A percentile compares a stretch with the other conserved stretches of the same genome.
phyloP scores from a whole-genome alignment of 73 alveolate genomes.

The Effrenium voratum region DNA sequence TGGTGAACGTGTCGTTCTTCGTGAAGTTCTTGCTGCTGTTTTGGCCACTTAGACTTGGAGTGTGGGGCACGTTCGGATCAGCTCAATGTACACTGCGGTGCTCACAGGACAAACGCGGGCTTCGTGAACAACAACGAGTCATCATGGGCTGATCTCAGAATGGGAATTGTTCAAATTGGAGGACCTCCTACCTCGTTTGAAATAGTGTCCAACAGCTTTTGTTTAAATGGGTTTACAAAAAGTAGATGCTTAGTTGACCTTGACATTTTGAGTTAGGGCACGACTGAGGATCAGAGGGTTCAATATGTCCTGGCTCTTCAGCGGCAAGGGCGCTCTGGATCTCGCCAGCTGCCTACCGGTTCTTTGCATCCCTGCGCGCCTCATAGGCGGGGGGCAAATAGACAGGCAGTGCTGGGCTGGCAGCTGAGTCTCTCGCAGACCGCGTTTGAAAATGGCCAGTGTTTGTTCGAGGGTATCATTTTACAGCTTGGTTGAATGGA shows the following conservation, averaged over 20 bases:
- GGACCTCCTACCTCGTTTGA: not conserved
- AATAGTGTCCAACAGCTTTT: no score
- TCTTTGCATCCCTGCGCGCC: constrained; percentile 82
- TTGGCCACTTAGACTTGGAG: constrained; percentile 38
- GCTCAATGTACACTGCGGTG: no score
- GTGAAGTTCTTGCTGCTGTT: constrained; percentile 73
- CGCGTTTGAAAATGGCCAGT: not conserved
- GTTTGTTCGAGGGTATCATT: no score
- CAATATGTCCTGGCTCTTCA: constrained; percentile 88
- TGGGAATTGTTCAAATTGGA: no score
- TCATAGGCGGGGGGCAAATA: constrained; percentile 47
- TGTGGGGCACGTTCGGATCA: no score
- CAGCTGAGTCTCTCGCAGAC: not conserved
- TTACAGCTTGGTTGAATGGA: not conserved
- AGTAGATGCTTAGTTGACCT: no score
- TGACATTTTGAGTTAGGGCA: no score
- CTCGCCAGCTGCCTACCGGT: constrained; percentile 84
- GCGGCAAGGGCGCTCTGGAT: constrained; percentile 55
- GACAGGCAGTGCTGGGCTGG: no score
- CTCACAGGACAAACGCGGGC: no score
- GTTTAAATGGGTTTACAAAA: no score
- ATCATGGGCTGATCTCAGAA: no score
- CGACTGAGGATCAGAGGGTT: constrained; percentile 36
- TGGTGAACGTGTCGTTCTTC: constrained; percentile 78
- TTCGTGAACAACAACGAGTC: no score